A percentile compares a stretch with the other conserved stretches of the same genome.
Conservation (phyloP, 225 moss, liverwort and hornwort species). For the Pseudoscleropodium purum region DNA sequence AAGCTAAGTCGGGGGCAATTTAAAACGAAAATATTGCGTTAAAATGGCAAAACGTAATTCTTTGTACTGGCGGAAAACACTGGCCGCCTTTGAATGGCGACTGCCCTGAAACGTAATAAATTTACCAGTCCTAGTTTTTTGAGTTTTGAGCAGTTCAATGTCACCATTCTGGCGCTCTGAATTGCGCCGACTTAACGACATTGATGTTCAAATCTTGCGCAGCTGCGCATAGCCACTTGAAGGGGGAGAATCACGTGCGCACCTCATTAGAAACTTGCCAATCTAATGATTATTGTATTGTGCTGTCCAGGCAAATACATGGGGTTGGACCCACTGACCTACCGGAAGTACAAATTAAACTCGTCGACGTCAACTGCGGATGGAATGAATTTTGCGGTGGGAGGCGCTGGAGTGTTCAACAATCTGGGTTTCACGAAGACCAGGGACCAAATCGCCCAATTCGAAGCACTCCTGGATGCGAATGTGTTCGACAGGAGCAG, state of each 20-base stretch:
- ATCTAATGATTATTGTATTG: background rate
- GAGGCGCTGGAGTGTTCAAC: slow-evolving; percentile 29
- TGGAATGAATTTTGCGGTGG: slow-evolving; percentile 46
- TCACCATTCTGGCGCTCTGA: background rate
- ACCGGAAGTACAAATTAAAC: background rate
- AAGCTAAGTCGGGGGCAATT: no score
- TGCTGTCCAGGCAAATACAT: background rate
- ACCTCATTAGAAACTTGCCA: background rate
- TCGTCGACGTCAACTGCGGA: background rate
- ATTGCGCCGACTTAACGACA: background rate
- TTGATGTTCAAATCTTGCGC: background rate
- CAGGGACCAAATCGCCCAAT: slow-evolving; percentile 28
- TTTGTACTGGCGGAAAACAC: background rate
- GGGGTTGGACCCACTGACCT: background rate
- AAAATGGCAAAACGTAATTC: background rate
- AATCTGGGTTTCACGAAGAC: slow-evolving; percentile 30
- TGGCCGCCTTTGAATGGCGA: background rate
- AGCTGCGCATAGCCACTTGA: background rate
- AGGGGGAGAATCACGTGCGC: background rate
- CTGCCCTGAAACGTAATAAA: background rate
- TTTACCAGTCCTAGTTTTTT: no score
- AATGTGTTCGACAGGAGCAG: background rate
- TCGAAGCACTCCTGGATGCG: slow-evolving; percentile 10
- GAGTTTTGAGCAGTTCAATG: background rate
- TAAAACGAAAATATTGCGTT: no score